Conservation (phyloP, 2,329 filamentous ascomycete species). For the Penicillium sp. region DNA sequence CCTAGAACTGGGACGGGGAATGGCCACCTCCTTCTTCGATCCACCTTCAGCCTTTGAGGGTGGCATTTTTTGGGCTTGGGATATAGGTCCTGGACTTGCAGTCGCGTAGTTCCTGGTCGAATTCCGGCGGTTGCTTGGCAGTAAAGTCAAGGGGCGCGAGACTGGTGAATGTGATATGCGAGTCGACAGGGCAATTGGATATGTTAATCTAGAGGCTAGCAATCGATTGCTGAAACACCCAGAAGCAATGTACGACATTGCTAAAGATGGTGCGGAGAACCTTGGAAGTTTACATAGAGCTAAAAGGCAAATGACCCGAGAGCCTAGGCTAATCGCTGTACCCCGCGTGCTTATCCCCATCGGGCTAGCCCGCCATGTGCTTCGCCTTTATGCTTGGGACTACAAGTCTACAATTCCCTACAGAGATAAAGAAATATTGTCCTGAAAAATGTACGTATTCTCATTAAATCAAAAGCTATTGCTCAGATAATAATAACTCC, state of each 20-base stretch:
- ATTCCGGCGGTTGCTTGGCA: background rate
- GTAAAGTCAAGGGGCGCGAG: background rate
- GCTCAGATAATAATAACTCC: conserved; percentile 33
- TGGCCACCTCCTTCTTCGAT: conserved; percentile 40
- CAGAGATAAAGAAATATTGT: background rate
- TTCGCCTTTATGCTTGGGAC: background rate
- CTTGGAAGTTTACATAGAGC: conserved; percentile 14
- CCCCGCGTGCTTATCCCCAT: conserved; percentile 24
- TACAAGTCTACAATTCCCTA: background rate
- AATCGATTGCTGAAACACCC: conserved; percentile 1
- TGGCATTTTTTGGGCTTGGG: conserved; percentile 22
- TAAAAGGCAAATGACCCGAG: conserved; percentile 14
- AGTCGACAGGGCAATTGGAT: background rate
- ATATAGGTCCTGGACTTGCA: background rate
- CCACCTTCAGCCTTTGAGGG: conserved; percentile 12
- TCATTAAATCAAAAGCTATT: conserved; percentile 26
- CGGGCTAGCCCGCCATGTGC: conserved; percentile 20
- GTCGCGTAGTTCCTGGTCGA: conserved; percentile 15
- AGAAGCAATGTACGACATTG: conserved; percentile 14
- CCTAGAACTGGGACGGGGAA: conserved; percentile 67
- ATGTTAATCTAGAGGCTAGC: conserved; percentile 1
- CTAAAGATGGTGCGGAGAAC: background rate
- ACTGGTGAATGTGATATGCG: background rate
- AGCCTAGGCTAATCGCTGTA: conserved; percentile 26
- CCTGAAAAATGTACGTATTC: conserved; percentile 8